Evolutionary conservation across 2,329 filamentous ascomycete genomes (phyloP).

Genomic region (Blumeriella jaapii): DNA sequence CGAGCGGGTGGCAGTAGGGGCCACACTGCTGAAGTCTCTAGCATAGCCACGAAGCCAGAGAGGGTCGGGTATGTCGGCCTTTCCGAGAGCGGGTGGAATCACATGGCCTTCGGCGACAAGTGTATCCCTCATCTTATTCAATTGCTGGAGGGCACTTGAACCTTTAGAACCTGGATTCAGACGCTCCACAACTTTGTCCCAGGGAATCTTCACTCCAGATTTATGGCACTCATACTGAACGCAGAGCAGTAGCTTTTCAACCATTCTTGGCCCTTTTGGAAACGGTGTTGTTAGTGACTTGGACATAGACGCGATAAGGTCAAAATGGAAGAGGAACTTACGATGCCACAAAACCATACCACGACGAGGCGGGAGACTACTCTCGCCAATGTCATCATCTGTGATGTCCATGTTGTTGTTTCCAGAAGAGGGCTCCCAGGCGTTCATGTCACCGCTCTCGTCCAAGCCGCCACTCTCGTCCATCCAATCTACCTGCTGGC

Average conservation of each 20-base stretch:
- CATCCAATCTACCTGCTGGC: no score
- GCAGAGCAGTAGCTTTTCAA: conserved; percentile 34
- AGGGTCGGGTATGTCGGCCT: conserved; percentile 6
- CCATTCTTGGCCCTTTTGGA: conserved; percentile 33
- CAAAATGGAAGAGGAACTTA: conserved; percentile 23
- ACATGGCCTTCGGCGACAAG: conserved; percentile 23
- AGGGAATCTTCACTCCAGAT: conserved; percentile 15
- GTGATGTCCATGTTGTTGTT: no score
- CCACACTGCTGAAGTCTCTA: conserved; percentile 12
- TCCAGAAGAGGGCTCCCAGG: no score
- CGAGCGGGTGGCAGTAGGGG: conserved; percentile 4
- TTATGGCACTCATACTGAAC: conserved; percentile 31
- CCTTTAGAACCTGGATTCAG: conserved; percentile 19
- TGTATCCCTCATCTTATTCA: conserved; percentile 19
- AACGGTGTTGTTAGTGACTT: background rate
- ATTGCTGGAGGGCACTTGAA: conserved; percentile 14
- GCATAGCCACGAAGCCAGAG: conserved; percentile 17
- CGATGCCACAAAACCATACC: conserved; percentile 34
- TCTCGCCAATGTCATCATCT: no score
- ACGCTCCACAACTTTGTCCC: conserved; percentile 21
- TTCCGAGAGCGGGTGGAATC: conserved; percentile 22
- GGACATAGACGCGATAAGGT: background rate
- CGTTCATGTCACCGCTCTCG: background rate
- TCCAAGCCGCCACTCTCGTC: no score
- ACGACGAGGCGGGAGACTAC: no score